These are phyloP conservation scores for Ustilago xerochloae DNA, from an alignment of 1,284 basidiomycete species.

Conservation along the genomic window DNA sequence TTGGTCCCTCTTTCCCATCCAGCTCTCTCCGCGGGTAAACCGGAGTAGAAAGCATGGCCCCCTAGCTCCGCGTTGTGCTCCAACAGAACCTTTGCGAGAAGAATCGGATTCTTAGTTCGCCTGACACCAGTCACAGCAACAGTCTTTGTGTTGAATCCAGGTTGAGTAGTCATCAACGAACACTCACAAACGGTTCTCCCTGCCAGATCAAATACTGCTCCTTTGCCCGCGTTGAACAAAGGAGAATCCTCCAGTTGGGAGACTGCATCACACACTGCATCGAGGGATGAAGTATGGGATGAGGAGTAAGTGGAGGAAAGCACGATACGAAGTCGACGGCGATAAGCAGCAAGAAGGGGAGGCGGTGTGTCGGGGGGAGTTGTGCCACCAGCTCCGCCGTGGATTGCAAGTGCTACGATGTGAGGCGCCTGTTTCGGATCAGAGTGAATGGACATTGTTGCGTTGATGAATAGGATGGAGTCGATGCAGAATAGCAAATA, in stretches of 20 bases:
- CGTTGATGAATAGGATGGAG: neutral
- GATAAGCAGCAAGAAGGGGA: constrained; percentile 74
- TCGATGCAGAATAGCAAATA: neutral
- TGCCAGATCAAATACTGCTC: constrained; percentile 44
- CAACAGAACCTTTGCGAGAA: constrained; percentile 78
- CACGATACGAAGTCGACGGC: constrained; percentile 73
- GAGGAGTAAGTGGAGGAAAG: constrained; percentile 75
- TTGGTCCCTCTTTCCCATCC: constrained; percentile 66
- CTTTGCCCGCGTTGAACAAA: constrained; percentile 79
- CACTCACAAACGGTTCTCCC: constrained; percentile 80
- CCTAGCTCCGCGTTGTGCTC: constrained; percentile 73
- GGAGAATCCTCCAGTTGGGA: constrained; percentile 79
- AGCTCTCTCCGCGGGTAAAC: constrained; percentile 74
- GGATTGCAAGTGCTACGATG: constrained; percentile 44
- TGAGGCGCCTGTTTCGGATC: constrained; percentile 7
- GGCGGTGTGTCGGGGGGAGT: constrained; percentile 26
- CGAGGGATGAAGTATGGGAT: constrained; percentile 80
- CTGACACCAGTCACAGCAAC: constrained; percentile 77
- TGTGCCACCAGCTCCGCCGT: constrained; percentile 48
- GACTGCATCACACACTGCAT: constrained; percentile 82
- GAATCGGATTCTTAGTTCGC: constrained; percentile 78
- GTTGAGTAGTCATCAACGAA: constrained; percentile 69
- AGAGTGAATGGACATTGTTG: neutral
- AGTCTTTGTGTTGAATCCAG: constrained; percentile 48
- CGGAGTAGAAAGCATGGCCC: constrained; percentile 80